Conservation (phyloP, 2,329 filamentous ascomycete species). For the Arachnopeziza araneosa region DNA sequence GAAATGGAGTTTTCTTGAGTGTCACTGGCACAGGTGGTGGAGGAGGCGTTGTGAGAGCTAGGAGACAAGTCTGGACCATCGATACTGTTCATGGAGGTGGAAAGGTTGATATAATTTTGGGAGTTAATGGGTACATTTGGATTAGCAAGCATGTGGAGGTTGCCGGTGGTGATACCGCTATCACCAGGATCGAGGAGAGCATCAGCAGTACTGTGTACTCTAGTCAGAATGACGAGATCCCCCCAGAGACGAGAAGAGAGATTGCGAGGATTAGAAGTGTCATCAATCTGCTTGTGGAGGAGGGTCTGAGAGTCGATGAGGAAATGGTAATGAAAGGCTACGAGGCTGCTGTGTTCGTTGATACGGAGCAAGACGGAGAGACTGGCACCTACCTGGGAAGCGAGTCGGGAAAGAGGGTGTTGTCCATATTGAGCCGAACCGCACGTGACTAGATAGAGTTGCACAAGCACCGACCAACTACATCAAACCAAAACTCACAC, state of each 20-base stretch:
- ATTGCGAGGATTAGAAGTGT: slow-evolving; percentile 80
- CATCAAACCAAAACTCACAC: not conserved
- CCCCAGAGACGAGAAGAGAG: slow-evolving; percentile 72
- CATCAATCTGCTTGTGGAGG: slow-evolving; percentile 76
- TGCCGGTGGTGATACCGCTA: slow-evolving; percentile 43
- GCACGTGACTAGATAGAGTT: not conserved
- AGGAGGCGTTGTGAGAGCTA: slow-evolving; percentile 74
- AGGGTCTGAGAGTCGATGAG: slow-evolving; percentile 81
- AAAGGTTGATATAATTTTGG: slow-evolving; percentile 79
- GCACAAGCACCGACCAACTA: not conserved
- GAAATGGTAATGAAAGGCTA: slow-evolving; percentile 81
- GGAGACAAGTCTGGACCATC: slow-evolving; percentile 84
- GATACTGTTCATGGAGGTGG: slow-evolving; percentile 50
- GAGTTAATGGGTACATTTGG: slow-evolving; percentile 97
- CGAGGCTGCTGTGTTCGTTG: slow-evolving; percentile 70
- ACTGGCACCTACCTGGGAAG: slow-evolving; percentile 56
- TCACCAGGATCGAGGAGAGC: slow-evolving; percentile 83
- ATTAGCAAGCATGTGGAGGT: slow-evolving; percentile 77
- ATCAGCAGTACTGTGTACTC: slow-evolving; percentile 85
- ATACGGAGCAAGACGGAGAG: slow-evolving; percentile 49
- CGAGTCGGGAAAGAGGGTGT: slow-evolving; percentile 31
- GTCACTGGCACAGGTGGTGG: slow-evolving; percentile 74
- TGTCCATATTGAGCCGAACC: slow-evolving; percentile 11
- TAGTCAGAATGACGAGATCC: slow-evolving; percentile 86
- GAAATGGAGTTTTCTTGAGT: slow-evolving; percentile 85